Evolutionary conservation across 176 grass and related monocot species (phyloP).

Genomic region (Carex cristatella): DNA sequence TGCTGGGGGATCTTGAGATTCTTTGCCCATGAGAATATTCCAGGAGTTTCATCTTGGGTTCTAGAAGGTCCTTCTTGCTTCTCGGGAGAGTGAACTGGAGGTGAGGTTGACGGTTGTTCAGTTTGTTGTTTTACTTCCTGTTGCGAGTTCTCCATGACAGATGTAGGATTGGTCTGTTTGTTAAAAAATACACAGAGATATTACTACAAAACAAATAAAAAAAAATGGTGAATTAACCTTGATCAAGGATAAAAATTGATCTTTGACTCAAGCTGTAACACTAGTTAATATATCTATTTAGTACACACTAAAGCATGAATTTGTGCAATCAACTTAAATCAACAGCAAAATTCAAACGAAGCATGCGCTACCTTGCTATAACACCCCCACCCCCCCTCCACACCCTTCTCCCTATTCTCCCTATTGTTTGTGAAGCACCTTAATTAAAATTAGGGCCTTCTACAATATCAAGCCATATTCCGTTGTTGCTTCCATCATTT

Average conservation of each 20-base stretch:
- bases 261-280: neutral
- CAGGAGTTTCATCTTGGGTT: constrained; percentile 29
- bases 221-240: neutral
- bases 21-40: constrained; percentile 87
- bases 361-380: neutral
- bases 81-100: constrained; percentile 20
- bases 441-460: neutral
- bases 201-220: neutral
- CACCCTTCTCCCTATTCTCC: too few species aligned
- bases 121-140: constrained; percentile 5
- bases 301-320: neutral
- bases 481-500: neutral
- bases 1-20: constrained; percentile 82
- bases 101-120: constrained; percentile 7
- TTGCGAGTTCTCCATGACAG: neutral
- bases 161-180: neutral
- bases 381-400: too few species aligned
- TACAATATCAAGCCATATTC: neutral
- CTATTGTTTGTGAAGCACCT: neutral
- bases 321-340: neutral
- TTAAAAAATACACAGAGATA: neutral
- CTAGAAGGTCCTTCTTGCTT: constrained; percentile 46
- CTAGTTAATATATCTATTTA: neutral
- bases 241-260: neutral
- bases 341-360: neutral